Evolutionary conservation across 768 basidiomycete genomes (phyloP), one percentile per base, ranked within the genome.

Genomic region (Tricholoma saponaceum): DNA sequence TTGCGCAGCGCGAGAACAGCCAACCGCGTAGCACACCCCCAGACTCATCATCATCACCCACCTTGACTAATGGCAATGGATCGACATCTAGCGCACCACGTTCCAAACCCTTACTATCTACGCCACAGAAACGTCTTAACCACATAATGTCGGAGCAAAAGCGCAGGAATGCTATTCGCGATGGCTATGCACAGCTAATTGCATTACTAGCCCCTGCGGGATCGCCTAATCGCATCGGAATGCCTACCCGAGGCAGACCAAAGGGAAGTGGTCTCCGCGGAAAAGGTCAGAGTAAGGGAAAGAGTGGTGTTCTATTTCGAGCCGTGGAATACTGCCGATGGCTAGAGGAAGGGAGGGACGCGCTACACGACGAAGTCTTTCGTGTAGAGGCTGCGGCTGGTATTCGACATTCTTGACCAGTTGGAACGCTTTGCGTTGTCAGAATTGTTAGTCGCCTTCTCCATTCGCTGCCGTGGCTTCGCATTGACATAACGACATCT

Each of bases 61-160:
- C 52, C 49, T 32, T 28, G 51, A 58, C 60, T 5, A 58, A 56
- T 32, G 58, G 46, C 56, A 28, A 54, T 22, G 25, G 47, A 47
- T 26, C 30, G 32, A 46, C 37, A 47, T 46, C 16, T 3, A 56
- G 64, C 57, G 41, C 65, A 22, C 63, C 76, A 46, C 77, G 79
- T 58, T 53, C 79, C 20, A 91, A 90, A 62, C 79, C 86, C 0
- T 80, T 91, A 18, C 78, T 95, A 23, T 89, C 91, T 5, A 86
- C 84, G 4, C 91, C 91, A 0, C 91, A 95, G 72, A 93, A 94
- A 66, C 83, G 92, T 12, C 82, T 92, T 14, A 94, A 95, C 69
- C 92, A 96, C 75, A 95, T 96, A 77, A 86, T 92, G 83, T 93
- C 91, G 6, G 94, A 96, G 69, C 93, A 96, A 73, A 92, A 92